These are phyloP conservation scores for Aspergillus coremiiformis DNA, from an alignment of 495 filamentous ascomycete species.

Conservation along the genomic window DNA sequence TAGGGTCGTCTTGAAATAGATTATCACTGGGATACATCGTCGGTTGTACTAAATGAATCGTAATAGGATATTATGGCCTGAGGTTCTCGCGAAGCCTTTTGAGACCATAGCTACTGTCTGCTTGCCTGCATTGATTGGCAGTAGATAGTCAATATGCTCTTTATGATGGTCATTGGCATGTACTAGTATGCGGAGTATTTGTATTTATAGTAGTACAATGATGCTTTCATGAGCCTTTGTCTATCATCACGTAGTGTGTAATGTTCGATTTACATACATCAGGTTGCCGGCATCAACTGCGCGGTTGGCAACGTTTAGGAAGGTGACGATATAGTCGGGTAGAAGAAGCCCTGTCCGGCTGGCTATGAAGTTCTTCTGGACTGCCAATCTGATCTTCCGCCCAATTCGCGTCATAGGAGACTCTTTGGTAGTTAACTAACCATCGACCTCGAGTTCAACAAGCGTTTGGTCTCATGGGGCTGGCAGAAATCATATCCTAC, in stretches of 20 bases:
- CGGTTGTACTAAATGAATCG: background rate
- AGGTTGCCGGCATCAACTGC: too few species aligned
- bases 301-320: background rate
- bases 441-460: too few species aligned
- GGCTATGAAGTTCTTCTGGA: too few species aligned
- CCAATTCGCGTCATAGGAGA: too few species aligned
- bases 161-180: background rate
- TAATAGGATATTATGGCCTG: background rate
- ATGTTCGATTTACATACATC: background rate
- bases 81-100: background rate
- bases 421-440: too few species aligned
- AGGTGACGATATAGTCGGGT: background rate
- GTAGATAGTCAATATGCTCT: background rate
- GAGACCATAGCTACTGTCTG: background rate
- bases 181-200: background rate
- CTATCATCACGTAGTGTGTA: background rate
- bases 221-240: background rate
- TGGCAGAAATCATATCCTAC: background rate
- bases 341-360: too few species aligned
- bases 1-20: slow-evolving; percentile 4
- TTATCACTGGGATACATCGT: background rate
- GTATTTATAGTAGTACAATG: background rate
- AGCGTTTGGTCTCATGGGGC: too few species aligned
- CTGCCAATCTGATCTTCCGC: too few species aligned
- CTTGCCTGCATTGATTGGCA: slow-evolving; percentile 5